Percentiles rank a stretch among this genome's conserved stretches.
These are phyloP conservation scores for Pisolithus microcarpus DNA, from an alignment of 768 basidiomycete species.

Conservation along the genomic window DNA sequence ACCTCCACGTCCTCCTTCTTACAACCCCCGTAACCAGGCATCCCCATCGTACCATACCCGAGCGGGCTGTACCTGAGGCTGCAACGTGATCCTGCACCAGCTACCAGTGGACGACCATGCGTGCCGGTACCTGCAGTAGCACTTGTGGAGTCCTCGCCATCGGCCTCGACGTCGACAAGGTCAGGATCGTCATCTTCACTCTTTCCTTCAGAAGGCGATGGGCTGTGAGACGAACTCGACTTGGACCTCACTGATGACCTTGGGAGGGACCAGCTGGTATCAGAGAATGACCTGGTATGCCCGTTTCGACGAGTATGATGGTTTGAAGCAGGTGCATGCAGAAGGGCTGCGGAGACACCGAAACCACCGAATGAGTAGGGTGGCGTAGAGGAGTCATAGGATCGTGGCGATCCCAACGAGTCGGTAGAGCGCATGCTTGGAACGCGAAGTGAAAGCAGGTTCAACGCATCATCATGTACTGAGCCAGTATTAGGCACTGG, in stretches of 20 bases:
- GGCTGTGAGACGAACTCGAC: slow-evolving; percentile 32
- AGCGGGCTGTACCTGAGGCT: slow-evolving; percentile 2
- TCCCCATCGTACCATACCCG: slow-evolving; percentile 21
- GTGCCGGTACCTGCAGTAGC: slow-evolving; percentile 5
- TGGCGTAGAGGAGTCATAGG: slow-evolving; percentile 20
- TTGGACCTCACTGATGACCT: slow-evolving; percentile 42
- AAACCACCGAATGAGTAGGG: slow-evolving; percentile 15
- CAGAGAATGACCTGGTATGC: slow-evolving; percentile 6
- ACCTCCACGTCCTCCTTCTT: slow-evolving; percentile 41
- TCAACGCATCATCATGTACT: slow-evolving; percentile 20
- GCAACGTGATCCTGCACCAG: background rate
- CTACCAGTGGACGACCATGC: background rate
- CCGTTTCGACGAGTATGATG: background rate
- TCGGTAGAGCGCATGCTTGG: slow-evolving; percentile 19
- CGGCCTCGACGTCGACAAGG: slow-evolving; percentile 12
- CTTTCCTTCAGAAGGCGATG: slow-evolving; percentile 26
- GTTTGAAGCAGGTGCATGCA: background rate
- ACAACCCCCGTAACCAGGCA: slow-evolving; percentile 21
- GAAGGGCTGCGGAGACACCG: too few species aligned
- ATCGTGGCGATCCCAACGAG: slow-evolving; percentile 27
- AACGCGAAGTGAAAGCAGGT: slow-evolving; percentile 17
- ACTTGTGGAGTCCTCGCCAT: slow-evolving; percentile 1
- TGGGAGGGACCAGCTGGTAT: slow-evolving; percentile 47
- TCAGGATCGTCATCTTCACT: slow-evolving; percentile 31
- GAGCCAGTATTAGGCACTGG: slow-evolving; percentile 27